A percentile compares a stretch with the other conserved stretches of the same genome.
Conservation (phyloP, 2,329 filamentous ascomycete genomes). For the Fusarium decemcellulare region DNA sequence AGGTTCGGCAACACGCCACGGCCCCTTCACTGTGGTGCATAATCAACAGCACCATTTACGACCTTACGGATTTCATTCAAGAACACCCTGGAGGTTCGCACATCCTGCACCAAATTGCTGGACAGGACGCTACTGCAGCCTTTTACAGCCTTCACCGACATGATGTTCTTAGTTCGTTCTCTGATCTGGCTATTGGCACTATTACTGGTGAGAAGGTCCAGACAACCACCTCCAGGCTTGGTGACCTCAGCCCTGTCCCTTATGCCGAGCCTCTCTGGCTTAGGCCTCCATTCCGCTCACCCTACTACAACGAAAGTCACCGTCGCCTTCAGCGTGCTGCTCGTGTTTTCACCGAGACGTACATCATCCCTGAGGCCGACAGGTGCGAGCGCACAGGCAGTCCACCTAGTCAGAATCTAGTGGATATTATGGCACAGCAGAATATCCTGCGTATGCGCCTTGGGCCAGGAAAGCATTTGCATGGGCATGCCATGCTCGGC, state of each 20-base stretch:
- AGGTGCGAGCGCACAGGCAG: conserved; percentile 81
- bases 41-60: conserved; percentile 89
- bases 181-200: conserved; percentile 80
- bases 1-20: conserved; percentile 83
- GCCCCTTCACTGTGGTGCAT: conserved; percentile 86
- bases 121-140: conserved; percentile 83
- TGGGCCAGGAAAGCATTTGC: conserved; percentile 85
- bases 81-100: conserved; percentile 87
- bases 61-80: conserved; percentile 87
- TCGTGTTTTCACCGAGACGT: conserved; percentile 80
- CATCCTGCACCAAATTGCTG: conserved; percentile 85
- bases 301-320: conserved; percentile 86
- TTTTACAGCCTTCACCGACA: conserved; percentile 96
- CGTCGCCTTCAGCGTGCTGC: conserved; percentile 74
- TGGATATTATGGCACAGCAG: conserved; percentile 82
- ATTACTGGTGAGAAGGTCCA: conserved; percentile 82
- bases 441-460: conserved; percentile 86
- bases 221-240: conserved; percentile 77
- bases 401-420: conserved; percentile 79
- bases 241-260: conserved; percentile 82
- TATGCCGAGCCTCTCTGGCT: conserved; percentile 92
- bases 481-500: conserved; percentile 75
- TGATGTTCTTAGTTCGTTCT: conserved; percentile 88
- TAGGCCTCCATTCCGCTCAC: conserved; percentile 80
- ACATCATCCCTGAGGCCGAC: conserved; percentile 75